phyloP scores from a whole-genome alignment of 345 rosid genomes.

The Eucalyptus marginata region DNA sequence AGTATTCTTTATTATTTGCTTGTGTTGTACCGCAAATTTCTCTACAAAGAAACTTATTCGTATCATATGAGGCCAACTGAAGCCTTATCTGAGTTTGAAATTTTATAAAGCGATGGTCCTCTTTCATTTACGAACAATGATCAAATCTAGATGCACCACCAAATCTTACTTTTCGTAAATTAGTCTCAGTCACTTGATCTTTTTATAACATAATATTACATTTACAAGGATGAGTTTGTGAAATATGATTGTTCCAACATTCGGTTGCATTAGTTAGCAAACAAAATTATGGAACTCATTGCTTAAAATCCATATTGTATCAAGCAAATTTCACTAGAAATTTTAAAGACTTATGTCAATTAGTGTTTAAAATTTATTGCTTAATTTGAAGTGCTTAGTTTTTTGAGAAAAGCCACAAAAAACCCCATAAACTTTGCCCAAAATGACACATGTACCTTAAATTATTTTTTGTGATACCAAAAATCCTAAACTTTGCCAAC shows the following conservation, averaged over 20 bases:
- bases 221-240: neutral
- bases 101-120: neutral
- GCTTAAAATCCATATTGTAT: neutral
- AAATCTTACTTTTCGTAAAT: too few relatives aligned
- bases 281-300: neutral
- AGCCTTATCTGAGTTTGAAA: too few relatives aligned
- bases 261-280: neutral
- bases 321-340: neutral
- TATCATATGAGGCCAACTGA: neutral
- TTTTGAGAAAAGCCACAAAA: too few relatives aligned
- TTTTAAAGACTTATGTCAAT: neutral
- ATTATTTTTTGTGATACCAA: too few relatives aligned
- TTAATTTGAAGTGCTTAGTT: neutral
- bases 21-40: neutral
- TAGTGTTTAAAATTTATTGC: neutral
- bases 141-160: neutral
- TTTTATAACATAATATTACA: too few relatives aligned
- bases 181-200: neutral
- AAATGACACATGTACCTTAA: too few relatives aligned
- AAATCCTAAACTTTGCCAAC: too few relatives aligned
- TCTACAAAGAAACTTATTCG: neutral
- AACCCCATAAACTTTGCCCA: fast-evolving
- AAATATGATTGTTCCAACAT: neutral
- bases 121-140: too few relatives aligned
- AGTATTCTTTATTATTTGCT: neutral